These are phyloP conservation scores for Phytophthora pluvialis DNA, from an alignment of 352 stramenopile genomes.

Conservation along the genomic window DNA sequence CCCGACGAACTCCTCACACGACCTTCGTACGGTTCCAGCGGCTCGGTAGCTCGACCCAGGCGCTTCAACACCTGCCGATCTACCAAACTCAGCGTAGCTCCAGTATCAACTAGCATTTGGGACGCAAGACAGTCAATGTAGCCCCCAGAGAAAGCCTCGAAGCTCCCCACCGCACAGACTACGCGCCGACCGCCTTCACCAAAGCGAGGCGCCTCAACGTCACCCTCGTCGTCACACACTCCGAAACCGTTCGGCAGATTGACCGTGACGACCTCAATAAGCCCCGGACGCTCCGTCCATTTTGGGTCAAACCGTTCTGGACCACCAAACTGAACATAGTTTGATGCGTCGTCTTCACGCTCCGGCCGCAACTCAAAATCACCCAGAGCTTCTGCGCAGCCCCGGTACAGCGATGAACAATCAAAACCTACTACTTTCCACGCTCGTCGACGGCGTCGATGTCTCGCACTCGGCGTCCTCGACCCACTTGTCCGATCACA, in stretches of 20 bases:
- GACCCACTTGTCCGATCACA: neutral
- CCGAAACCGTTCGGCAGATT: neutral
- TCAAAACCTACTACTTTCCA: neutral
- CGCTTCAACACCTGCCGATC: constrained; percentile 4
- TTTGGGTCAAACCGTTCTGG: neutral
- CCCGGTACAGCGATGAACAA: neutral
- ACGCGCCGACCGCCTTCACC: neutral
- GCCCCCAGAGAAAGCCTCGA: neutral
- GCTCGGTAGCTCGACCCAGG: neutral
- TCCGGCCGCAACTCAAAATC: neutral
- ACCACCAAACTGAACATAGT: neutral
- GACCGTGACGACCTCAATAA: neutral
- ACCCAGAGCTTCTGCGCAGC: neutral
- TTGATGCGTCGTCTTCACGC: neutral
- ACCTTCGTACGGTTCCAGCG: neutral
- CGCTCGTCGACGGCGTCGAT: neutral
- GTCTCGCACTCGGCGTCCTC: neutral
- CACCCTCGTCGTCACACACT: neutral
- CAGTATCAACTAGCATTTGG: neutral
- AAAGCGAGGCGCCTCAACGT: neutral
- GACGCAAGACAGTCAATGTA: neutral
- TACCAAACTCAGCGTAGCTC: constrained; percentile 5
- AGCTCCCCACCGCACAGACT: neutral
- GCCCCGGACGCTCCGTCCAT: neutral
- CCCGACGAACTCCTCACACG: no score